Evolutionary conservation across 305 asterid species (phyloP).

Genomic region (Rubia balearica): DNA sequence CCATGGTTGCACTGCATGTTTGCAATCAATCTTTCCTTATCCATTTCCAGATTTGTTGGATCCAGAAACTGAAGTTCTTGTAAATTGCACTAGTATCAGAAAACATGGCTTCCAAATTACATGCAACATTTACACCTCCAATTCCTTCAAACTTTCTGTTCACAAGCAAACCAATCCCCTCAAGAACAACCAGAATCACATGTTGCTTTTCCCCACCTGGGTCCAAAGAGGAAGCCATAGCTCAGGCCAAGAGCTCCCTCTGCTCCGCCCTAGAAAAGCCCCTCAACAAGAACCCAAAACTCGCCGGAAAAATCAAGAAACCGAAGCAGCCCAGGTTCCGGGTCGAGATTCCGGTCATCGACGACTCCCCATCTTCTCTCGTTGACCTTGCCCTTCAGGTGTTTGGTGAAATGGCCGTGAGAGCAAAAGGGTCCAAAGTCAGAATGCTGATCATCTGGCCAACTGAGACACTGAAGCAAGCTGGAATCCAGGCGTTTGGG

Average conservation of each 20-base stretch:
- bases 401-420: slow-evolving; percentile 51
- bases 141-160: slow-evolving; percentile 20
- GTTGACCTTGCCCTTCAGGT: slow-evolving; percentile 56
- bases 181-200: slow-evolving; percentile 20
- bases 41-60: background rate
- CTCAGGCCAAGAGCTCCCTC: slow-evolving; percentile 73
- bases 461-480: slow-evolving; percentile 26
- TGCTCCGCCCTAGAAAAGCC: slow-evolving; percentile 65
- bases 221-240: slow-evolving; percentile 78
- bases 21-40: background rate
- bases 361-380: slow-evolving; percentile 61
- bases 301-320: slow-evolving; percentile 66
- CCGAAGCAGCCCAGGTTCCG: slow-evolving; percentile 71
- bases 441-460: slow-evolving; percentile 68
- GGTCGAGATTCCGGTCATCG: slow-evolving; percentile 65
- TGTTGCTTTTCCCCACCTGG: slow-evolving; percentile 61
- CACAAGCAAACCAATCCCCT: slow-evolving; percentile 20
- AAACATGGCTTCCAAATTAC: slow-evolving; percentile 45
- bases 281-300: slow-evolving; percentile 58
- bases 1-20: background rate
- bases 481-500: slow-evolving; percentile 45
- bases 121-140: slow-evolving; percentile 25
- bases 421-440: slow-evolving; percentile 46
- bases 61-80: background rate
- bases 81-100: background rate